Percentiles rank a stretch among this genome's conserved stretches.
These are phyloP conservation scores for Colletotrichum costaricense DNA, from an alignment of 2,329 filamentous ascomycete species.

Conservation along the genomic window DNA sequence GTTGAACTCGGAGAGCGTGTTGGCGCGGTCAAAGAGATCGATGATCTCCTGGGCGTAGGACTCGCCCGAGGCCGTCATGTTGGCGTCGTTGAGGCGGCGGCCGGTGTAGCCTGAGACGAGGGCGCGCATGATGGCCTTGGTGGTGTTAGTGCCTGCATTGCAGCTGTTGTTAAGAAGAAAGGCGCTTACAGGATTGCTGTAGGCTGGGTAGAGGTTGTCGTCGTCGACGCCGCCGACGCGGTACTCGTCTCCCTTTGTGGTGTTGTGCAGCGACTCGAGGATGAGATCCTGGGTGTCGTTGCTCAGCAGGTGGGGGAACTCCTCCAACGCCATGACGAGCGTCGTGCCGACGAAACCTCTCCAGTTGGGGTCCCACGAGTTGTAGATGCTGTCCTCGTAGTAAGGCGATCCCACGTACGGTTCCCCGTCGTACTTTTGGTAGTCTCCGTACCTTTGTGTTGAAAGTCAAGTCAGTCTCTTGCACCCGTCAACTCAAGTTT, in stretches of 20 bases:
- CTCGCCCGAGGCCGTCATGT: constrained; percentile 70
- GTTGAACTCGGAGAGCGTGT: constrained; percentile 73
- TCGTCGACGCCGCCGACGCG: constrained; percentile 68
- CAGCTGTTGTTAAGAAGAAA: too few species aligned
- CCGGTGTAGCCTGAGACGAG: constrained; percentile 71
- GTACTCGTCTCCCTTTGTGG: constrained; percentile 69
- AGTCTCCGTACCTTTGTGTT: constrained; percentile 55
- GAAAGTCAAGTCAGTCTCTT: neutral
- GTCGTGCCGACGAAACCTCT: constrained; percentile 71
- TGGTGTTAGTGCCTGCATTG: neutral
- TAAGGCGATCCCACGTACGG: constrained; percentile 63
- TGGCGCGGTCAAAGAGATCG: constrained; percentile 64
- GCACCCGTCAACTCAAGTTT: constrained; percentile 32
- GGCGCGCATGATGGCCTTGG: constrained; percentile 67
- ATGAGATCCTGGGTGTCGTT: constrained; percentile 54
- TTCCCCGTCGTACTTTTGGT: constrained; percentile 66
- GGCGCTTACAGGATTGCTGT: constrained; percentile 63
- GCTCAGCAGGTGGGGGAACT: constrained; percentile 61
- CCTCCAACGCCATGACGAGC: constrained; percentile 68
- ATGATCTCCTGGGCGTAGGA: constrained; percentile 65
- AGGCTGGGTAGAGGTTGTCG: constrained; percentile 72
- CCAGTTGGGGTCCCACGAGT: constrained; percentile 74
- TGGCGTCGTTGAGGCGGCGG: constrained; percentile 61
- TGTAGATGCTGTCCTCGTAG: constrained; percentile 65
- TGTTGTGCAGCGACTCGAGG: constrained; percentile 63